Evolutionary conservation across 345 rosid genomes (phyloP).

Genomic region (Hypericum androsaemum): DNA sequence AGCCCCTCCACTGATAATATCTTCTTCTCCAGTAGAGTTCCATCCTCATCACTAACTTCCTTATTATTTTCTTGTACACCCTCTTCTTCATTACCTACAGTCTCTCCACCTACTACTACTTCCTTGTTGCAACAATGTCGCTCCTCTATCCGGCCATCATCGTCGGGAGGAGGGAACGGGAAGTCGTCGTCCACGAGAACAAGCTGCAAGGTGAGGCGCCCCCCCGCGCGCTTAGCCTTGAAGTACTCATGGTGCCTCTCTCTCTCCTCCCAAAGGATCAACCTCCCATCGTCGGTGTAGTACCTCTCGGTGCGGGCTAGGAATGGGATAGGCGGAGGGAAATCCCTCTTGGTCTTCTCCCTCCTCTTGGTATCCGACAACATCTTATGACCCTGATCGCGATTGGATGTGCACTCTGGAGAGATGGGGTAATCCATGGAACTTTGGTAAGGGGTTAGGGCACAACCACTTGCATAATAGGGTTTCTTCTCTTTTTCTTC

Average conservation of each 20-base stretch:
- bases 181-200: slow-evolving; percentile 25
- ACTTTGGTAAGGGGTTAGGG: too few relatives aligned
- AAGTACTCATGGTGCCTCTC: slow-evolving; percentile 36
- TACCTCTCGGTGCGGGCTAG: slow-evolving; percentile 34
- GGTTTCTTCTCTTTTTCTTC: too few relatives aligned
- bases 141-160: not conserved
- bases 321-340: slow-evolving; percentile 38
- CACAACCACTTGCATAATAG: too few relatives aligned
- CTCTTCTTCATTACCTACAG: slow-evolving; percentile 9
- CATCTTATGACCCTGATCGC: too few relatives aligned
- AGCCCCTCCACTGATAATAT: not conserved
- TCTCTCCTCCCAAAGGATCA: slow-evolving; percentile 33
- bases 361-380: too few relatives aligned
- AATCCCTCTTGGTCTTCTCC: slow-evolving; percentile 11
- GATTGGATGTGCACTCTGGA: too few relatives aligned
- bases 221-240: slow-evolving; percentile 30
- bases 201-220: slow-evolving; percentile 34
- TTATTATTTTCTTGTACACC: slow-evolving; percentile 4
- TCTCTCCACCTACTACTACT: not conserved
- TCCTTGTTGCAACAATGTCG: slow-evolving; percentile 6
- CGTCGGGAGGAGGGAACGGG: not conserved
- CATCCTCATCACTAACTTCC: not conserved
- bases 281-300: slow-evolving; percentile 31
- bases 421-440: too few relatives aligned
- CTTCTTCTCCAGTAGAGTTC: not conserved